Evolutionary conservation across 768 basidiomycete genomes (phyloP).

Genomic region (Dioszegia hungarica): DNA sequence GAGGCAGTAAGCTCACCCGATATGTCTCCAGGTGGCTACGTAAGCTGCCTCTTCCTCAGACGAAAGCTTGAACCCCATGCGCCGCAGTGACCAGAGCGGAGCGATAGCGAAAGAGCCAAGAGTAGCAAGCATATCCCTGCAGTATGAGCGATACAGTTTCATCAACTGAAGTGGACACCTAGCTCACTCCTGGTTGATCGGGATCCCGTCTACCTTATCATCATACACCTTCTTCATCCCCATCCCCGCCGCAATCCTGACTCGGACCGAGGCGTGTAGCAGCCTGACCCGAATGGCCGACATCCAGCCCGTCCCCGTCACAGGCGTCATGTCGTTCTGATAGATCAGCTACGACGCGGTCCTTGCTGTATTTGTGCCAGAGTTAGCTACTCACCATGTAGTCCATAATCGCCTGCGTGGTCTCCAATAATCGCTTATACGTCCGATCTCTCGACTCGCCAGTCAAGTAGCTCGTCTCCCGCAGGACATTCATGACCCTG

Average conservation of each 20-base stretch:
- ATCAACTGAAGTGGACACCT: too few species aligned
- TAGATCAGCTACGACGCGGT: too few species aligned
- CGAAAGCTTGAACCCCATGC: constrained; percentile 28
- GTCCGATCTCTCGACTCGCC: constrained; percentile 23
- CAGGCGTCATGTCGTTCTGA: constrained; percentile 43
- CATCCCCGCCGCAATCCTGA: constrained; percentile 23
- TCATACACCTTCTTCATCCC: constrained; percentile 37
- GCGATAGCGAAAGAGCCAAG: constrained; percentile 46
- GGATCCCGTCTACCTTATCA: constrained; percentile 31
- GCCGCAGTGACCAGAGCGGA: constrained; percentile 42
- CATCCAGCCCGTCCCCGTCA: constrained; percentile 40
- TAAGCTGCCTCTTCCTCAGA: constrained; percentile 34
- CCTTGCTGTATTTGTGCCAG: too few species aligned
- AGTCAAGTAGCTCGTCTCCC: constrained; percentile 46
- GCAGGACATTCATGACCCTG: constrained; percentile 32
- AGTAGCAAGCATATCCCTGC: constrained; percentile 41
- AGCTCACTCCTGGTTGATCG: constrained; percentile 48
- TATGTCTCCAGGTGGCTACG: constrained; percentile 41
- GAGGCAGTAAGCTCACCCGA: too few species aligned
- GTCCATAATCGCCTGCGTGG: constrained; percentile 39
- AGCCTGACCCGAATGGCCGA: constrained; percentile 42
- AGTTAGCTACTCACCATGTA: constrained; percentile 34
- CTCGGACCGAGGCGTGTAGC: constrained; percentile 42
- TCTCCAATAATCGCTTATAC: constrained; percentile 37
- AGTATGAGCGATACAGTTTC: background rate